Evolutionary conservation across 2,329 filamentous ascomycete genomes (phyloP).

Genomic region (Apiospora hydei): DNA sequence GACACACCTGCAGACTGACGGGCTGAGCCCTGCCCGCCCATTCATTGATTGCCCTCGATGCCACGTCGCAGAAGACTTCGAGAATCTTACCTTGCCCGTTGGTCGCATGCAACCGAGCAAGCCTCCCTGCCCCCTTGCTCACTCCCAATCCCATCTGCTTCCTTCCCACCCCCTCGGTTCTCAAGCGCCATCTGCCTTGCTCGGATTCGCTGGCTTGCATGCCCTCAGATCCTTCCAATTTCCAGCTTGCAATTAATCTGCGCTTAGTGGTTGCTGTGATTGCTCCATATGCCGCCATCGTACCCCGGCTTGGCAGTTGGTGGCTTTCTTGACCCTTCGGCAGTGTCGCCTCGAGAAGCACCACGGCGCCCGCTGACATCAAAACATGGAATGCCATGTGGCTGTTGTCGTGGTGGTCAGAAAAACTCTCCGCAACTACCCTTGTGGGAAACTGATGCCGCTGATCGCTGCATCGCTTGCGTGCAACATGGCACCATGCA

Average conservation of each 20-base stretch:
- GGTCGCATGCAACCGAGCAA: slow-evolving; percentile 15
- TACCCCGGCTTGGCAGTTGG: not conserved
- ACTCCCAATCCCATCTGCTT: not conserved
- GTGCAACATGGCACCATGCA: slow-evolving; percentile 11
- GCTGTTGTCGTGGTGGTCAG: not conserved
- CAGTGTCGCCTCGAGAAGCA: slow-evolving; percentile 2
- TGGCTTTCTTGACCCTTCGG: slow-evolving; percentile 10
- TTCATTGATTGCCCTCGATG: not conserved
- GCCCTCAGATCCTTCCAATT: slow-evolving; percentile 14
- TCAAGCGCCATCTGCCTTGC: not conserved
- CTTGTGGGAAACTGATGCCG: not conserved
- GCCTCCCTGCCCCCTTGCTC: slow-evolving; percentile 11
- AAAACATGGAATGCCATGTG: slow-evolving; percentile 13
- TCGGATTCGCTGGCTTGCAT: not conserved
- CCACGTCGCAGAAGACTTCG: slow-evolving; percentile 6
- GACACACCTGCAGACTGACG: not conserved
- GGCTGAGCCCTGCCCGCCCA: not conserved
- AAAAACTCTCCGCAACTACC: slow-evolving; percentile 5
- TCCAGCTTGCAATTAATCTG: not conserved
- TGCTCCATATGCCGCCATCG: slow-evolving; percentile 17
- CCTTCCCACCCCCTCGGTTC: slow-evolving; percentile 5
- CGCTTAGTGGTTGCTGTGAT: slow-evolving; percentile 19
- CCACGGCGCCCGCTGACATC: slow-evolving; percentile 1
- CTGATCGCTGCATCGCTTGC: not conserved
- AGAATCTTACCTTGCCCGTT: not conserved